Percentiles rank a stretch among this genome's conserved stretches.
These are phyloP conservation scores for Teratosphaeriaceae sp. DNA, from an alignment of 2,329 filamentous ascomycete genomes.

Conservation along the genomic window DNA sequence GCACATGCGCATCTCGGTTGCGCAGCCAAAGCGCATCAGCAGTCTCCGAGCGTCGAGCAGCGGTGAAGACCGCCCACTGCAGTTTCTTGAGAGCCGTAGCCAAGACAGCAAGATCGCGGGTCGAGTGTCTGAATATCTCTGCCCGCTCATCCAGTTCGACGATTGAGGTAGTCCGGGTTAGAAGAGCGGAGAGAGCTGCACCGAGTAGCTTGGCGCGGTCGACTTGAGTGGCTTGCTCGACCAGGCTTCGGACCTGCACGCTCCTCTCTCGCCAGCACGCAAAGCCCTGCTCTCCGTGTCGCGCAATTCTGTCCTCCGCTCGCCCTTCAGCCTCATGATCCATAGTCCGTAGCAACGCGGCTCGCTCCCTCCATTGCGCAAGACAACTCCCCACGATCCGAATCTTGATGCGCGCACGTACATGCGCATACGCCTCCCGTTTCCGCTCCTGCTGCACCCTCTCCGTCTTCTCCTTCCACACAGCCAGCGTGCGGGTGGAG, in stretches of 20 bases:
- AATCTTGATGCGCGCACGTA: slow-evolving; percentile 49
- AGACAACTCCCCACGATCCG: slow-evolving; percentile 44
- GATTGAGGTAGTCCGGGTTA: slow-evolving; percentile 20
- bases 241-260: slow-evolving; percentile 14
- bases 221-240: slow-evolving; percentile 27
- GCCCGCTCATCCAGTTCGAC: slow-evolving; percentile 36
- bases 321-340: slow-evolving; percentile 34
- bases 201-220: slow-evolving; percentile 26
- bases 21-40: slow-evolving; percentile 47
- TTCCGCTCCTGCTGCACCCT: slow-evolving; percentile 47
- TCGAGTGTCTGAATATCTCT: slow-evolving; percentile 38
- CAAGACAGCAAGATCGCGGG: slow-evolving; percentile 41
- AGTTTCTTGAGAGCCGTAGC: slow-evolving; percentile 47
- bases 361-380: slow-evolving; percentile 31
- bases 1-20: slow-evolving; percentile 49
- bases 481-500: slow-evolving; percentile 43
- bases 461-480: slow-evolving; percentile 46
- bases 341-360: slow-evolving; percentile 29
- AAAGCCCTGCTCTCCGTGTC: slow-evolving; percentile 26
- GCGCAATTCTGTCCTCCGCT: slow-evolving; percentile 30
- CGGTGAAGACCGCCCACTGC: slow-evolving; percentile 52
- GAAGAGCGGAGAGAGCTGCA: slow-evolving; percentile 29
- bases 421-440: slow-evolving; percentile 49
- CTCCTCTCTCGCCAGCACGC: slow-evolving; percentile 31
- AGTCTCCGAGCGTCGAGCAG: slow-evolving; percentile 44